Percentiles rank a stretch among this genome's conserved stretches.
Conservation (phyloP, 345 rosid species). For the Salix exigua region DNA sequence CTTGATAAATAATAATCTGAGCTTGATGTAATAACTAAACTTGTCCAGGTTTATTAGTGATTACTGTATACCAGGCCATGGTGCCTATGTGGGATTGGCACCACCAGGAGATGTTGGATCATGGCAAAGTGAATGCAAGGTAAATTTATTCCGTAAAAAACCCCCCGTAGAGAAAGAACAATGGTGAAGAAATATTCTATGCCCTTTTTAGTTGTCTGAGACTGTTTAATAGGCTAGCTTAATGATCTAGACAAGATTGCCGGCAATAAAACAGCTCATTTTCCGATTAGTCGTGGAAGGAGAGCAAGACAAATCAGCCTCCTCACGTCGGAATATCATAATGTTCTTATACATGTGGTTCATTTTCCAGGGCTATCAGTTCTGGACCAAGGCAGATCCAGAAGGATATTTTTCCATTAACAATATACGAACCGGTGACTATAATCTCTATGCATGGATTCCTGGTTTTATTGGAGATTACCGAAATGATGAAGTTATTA, state of each 20-base stretch:
- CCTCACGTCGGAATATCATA: too few species aligned
- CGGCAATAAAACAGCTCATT: background rate
- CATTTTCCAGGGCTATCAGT: slow-evolving; percentile 60
- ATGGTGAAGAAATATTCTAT: too few species aligned
- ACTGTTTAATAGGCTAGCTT: too few species aligned
- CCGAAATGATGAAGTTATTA: slow-evolving; percentile 34
- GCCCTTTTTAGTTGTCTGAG: background rate
- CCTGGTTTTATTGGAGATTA: slow-evolving; percentile 87
- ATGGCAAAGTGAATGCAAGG: slow-evolving; percentile 89
- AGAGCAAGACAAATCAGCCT: background rate
- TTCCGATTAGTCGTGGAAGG: background rate
- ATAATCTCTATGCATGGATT: slow-evolving; percentile 73
- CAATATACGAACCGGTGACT: slow-evolving; percentile 44
- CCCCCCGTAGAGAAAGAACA: background rate
- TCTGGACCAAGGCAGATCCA: slow-evolving; percentile 66
- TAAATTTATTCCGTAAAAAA: slow-evolving; percentile 8
- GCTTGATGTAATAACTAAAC: background rate
- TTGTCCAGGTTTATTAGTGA: slow-evolving; percentile 44
- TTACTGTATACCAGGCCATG: slow-evolving; percentile 35
- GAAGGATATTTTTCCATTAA: slow-evolving; percentile 56
- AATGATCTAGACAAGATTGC: too few species aligned
- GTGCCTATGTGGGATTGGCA: slow-evolving; percentile 79
- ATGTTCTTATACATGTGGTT: background rate
- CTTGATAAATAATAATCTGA: background rate
- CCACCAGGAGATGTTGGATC: slow-evolving; percentile 71